Percentiles rank a stretch among this genome's conserved stretches.
phyloP scores from a whole-genome alignment of 1,284 basidiomycete genomes.

The Marasmius tenuissimus region DNA sequence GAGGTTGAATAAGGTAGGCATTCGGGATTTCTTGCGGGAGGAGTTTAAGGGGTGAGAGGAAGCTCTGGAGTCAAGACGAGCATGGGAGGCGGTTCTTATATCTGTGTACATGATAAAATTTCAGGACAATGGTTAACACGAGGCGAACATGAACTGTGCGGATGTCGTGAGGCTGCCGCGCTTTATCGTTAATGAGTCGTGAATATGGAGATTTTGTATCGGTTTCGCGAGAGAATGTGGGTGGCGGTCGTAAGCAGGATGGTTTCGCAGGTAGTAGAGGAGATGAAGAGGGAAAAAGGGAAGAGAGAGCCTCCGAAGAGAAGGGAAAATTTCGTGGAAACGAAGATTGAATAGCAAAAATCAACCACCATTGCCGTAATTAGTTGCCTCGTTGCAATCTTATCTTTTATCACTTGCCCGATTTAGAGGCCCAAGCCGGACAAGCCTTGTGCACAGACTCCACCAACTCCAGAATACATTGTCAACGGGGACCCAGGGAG shows the following conservation, averaged over 20 bases:
- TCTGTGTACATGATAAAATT: constrained; percentile 37
- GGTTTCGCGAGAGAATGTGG: background rate
- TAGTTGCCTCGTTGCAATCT: background rate
- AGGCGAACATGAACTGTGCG: constrained; percentile 40
- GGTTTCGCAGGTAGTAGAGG: background rate
- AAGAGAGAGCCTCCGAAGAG: constrained; percentile 5
- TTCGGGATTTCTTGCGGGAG: constrained; percentile 29
- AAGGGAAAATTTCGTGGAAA: constrained; percentile 1
- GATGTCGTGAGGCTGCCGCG: constrained; percentile 7
- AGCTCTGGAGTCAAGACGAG: constrained; percentile 21
- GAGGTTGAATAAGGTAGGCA: constrained; percentile 61
- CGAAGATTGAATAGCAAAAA: background rate
- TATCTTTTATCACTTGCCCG: background rate
- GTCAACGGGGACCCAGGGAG: too few relatives aligned
- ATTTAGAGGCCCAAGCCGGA: background rate
- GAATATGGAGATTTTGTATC: constrained; percentile 13
- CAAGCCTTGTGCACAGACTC: background rate
- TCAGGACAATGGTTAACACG: constrained; percentile 38
- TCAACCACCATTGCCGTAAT: background rate
- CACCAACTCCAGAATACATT: too few relatives aligned
- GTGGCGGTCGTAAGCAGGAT: background rate
- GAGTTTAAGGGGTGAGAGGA: constrained; percentile 23
- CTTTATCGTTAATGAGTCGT: constrained; percentile 15
- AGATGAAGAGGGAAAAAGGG: background rate
- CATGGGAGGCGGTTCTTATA: constrained; percentile 19